Percentiles rank a stretch among this genome's conserved stretches.
Conservation (phyloP, 192 early-diverging fungal species). For the Backusella tarrabulga region DNA sequence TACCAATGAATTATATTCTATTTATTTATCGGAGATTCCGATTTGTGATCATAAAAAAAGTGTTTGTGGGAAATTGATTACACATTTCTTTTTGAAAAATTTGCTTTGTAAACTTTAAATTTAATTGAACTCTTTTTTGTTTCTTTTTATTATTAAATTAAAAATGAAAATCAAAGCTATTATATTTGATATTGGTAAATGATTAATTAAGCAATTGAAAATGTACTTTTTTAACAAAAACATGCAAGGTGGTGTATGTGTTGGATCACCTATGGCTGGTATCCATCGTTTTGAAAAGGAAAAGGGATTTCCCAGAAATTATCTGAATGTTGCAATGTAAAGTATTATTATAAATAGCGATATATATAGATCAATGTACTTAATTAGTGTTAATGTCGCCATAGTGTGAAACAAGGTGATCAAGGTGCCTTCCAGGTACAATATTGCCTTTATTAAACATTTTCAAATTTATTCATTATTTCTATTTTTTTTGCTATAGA, state of each 20-base stretch:
- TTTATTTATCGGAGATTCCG: neutral
- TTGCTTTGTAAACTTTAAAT: neutral
- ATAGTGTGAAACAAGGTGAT: slow-evolving; percentile 37
- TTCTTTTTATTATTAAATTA: neutral
- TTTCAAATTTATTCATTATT: neutral
- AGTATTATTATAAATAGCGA: neutral
- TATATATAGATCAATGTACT: neutral
- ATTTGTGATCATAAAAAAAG: neutral
- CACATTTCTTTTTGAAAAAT: neutral
- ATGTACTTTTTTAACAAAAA: neutral
- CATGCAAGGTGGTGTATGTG: slow-evolving; percentile 65
- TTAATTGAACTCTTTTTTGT: neutral
- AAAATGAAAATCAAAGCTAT: slow-evolving; percentile 57
- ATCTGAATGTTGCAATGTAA: slow-evolving; percentile 80
- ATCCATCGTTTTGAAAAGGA: slow-evolving; percentile 67
- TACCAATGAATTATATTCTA: neutral
- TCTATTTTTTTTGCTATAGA: slow-evolving; percentile 24
- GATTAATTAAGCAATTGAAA: neutral
- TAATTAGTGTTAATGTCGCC: neutral
- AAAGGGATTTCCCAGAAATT: slow-evolving; percentile 69
- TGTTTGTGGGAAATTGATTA: neutral
- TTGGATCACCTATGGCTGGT: slow-evolving; percentile 76
- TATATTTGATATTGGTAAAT: slow-evolving; percentile 75
- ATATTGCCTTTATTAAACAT: neutral
- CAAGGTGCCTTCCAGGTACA: slow-evolving; percentile 45